Conservation (phyloP, 2,329 filamentous ascomycete genomes). For the Bertia moriformis region DNA sequence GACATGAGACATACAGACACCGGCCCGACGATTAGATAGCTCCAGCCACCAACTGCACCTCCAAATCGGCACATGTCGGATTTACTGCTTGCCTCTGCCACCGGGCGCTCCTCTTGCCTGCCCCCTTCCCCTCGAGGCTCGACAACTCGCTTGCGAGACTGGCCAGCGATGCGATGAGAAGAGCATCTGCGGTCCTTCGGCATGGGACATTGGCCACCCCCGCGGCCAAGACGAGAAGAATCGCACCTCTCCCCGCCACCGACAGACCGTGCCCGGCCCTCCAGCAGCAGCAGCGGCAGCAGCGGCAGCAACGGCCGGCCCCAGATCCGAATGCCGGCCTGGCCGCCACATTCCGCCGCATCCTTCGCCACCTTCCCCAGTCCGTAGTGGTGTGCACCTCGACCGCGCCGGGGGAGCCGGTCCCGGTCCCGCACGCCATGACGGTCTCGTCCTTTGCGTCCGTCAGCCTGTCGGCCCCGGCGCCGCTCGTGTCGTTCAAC, state of each 20-base stretch:
- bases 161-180: too few relatives aligned
- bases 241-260: neutral
- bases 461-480: slow-evolving; percentile 32
- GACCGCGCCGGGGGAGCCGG: neutral
- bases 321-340: neutral
- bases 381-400: neutral
- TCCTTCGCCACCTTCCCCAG: neutral
- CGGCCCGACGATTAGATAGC: too few relatives aligned
- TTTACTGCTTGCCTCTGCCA: too few relatives aligned
- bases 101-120: too few relatives aligned
- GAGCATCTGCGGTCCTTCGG: neutral
- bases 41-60: too few relatives aligned
- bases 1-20: too few relatives aligned
- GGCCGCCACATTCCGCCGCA: neutral
- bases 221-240: neutral
- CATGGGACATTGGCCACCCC: neutral
- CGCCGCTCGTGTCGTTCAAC: slow-evolving; percentile 40
- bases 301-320: neutral
- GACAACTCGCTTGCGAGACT: too few relatives aligned
- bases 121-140: too few relatives aligned
- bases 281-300: neutral
- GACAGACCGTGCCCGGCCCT: neutral
- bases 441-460: slow-evolving; percentile 47
- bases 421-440: slow-evolving; percentile 29
- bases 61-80: too few relatives aligned